A percentile compares a stretch with the other conserved stretches of the same genome.
Evolutionary conservation across 2,329 filamentous ascomycete genomes (phyloP).

Genomic region (Myrmaecium sp.): DNA sequence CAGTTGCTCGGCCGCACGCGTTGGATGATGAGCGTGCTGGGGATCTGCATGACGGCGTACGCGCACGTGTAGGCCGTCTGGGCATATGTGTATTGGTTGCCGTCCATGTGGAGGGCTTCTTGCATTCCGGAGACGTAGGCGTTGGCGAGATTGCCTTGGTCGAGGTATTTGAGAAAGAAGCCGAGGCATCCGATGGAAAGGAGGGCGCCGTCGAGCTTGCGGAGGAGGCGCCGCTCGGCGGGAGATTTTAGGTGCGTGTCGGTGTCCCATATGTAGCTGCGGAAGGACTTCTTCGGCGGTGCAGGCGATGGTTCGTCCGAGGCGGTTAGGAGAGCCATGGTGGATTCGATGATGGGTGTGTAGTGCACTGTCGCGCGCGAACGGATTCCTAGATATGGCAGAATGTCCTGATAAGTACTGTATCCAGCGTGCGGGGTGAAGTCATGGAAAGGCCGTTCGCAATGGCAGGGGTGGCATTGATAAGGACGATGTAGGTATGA

Average conservation of each 20-base stretch:
- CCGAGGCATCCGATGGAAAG: slow-evolving; percentile 21
- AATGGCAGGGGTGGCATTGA: no score
- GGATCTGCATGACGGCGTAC: slow-evolving; percentile 16
- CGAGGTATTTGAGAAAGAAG: slow-evolving; percentile 11
- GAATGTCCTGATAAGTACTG: no score
- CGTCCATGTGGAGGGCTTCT: slow-evolving; percentile 11
- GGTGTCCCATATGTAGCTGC: slow-evolving; percentile 8
- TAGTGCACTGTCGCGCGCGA: no score
- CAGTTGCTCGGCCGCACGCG: slow-evolving; percentile 14
- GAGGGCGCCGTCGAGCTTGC: slow-evolving; percentile 30
- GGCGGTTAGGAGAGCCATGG: no score
- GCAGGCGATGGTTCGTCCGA: no score
- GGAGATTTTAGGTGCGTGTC: slow-evolving; percentile 12
- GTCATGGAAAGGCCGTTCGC: no score
- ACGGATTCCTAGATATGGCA: no score
- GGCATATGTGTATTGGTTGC: slow-evolving; percentile 9
- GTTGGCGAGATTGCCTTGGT: slow-evolving; percentile 11
- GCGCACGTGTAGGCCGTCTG: slow-evolving; percentile 5
- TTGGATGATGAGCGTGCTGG: slow-evolving; percentile 15
- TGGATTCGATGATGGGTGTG: no score
- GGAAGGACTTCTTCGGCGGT: not conserved
- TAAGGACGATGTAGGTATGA: no score
- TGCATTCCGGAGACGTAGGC: slow-evolving; percentile 15
- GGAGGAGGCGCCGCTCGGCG: slow-evolving; percentile 29
- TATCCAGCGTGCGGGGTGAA: no score